Evolutionary conservation across 129 eudicot species (phyloP), one percentile per base, ranked within the genome.

Genomic region (Heracleum sosnowskyi): DNA sequence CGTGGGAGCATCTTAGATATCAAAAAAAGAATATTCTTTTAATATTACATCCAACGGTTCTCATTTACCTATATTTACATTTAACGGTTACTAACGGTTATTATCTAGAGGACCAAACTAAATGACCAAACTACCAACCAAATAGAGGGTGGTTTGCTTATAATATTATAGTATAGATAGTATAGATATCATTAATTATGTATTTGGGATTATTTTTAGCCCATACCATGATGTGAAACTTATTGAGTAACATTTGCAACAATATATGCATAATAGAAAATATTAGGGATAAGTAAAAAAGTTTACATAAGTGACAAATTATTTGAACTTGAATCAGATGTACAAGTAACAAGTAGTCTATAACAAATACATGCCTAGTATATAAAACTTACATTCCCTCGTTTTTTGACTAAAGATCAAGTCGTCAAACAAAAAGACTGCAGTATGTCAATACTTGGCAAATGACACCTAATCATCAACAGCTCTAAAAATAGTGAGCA

Each of bases 401-500:
- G 11, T 0, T 71, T 24, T 2, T 71, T 10, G 3, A 71, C 46
- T 35, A 39, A 71, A 69, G 46, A 36, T 69, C 46, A 34, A 71
- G 13, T 35, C 15, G 0, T 71, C 6, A 20, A 36, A 22, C 18
- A 39, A 71, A 70, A 46, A 35, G 29, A 8, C 33, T 22, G 39
- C n/a, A 71, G 39, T 28, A 71, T 7, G 11, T 71, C 12, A 71
- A 71, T 28, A 71, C 17, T 39, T 39, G 44, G 20, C 47, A 35
- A 40, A 17, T 26, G 34, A n/a, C 68, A 57, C 31, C 49, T 71
- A 71, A 7, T 20, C 16, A 24, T 71, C 49, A 20, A 4, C 75
- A 71, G 75, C 75, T 71, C 75, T 71, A 3, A 71, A 71, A 37
- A 71, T 4, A 24, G 75, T 37, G 26, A 71, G 49, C 75, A 37